Conservation (phyloP, 306 rosid species). For the Arachis stenosperma region DNA sequence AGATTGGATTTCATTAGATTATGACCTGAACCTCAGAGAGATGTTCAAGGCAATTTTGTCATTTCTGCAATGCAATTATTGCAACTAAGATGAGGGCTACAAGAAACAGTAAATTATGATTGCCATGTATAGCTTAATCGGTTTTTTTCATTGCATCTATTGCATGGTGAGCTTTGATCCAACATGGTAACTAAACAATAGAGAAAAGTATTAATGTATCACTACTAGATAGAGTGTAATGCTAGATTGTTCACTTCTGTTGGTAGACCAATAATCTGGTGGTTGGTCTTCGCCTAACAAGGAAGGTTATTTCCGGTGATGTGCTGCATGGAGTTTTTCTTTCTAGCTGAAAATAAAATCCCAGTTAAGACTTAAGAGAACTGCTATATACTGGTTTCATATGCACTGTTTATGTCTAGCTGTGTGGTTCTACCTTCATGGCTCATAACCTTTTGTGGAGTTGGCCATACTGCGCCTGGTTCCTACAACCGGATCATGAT, state of each 20-base stretch:
- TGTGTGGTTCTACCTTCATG: neutral
- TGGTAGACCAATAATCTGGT: neutral
- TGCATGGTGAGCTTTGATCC: neutral
- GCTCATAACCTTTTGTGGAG: no score
- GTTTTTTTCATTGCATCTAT: no score
- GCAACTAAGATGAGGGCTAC: conserved; percentile 1
- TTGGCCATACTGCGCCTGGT: no score
- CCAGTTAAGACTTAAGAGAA: neutral
- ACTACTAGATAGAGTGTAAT: conserved; percentile 6
- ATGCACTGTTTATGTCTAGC: neutral
- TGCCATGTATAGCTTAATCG: neutral
- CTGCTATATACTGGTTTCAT: neutral
- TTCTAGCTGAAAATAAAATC: neutral
- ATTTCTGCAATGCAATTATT: conserved; percentile 3
- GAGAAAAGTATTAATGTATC: neutral
- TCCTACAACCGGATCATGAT: neutral
- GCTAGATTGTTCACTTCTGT: conserved; percentile 14
- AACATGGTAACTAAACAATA: neutral
- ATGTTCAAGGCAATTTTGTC: neutral
- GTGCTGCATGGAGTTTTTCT: neutral
- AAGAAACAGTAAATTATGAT: neutral
- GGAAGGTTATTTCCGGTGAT: conserved; percentile 5
- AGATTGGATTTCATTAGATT: neutral
- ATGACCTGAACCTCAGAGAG: neutral
- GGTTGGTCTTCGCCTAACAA: neutral